A percentile compares a stretch with the other conserved stretches of the same genome.
phyloP scores from a whole-genome alignment of 208 protist species.

The Herpetomonas tarakana region DNA sequence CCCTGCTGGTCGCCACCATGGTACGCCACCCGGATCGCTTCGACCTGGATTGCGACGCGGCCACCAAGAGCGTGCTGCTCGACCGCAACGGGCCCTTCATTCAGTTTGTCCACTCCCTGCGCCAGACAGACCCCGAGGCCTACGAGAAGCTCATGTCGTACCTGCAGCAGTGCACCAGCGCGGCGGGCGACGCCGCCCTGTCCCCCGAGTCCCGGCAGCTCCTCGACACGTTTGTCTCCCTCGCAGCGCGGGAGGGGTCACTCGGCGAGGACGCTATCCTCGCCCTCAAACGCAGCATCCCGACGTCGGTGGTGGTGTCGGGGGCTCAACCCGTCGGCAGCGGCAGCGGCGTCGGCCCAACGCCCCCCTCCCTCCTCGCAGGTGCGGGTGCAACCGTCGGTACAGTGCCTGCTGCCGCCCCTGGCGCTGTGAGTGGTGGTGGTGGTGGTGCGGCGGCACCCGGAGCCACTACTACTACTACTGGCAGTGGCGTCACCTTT shows the following conservation, averaged over 20 bases:
- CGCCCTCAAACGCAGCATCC: constrained; percentile 57
- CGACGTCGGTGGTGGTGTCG: constrained; percentile 15
- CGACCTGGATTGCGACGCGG: constrained; percentile 58
- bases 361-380: background rate
- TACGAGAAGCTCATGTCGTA: constrained; percentile 70
- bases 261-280: constrained; percentile 35
- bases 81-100: constrained; percentile 67
- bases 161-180: constrained; percentile 37
- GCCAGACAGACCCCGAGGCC: constrained; percentile 36
- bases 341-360: background rate
- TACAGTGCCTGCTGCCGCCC: background rate
- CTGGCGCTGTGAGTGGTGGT: background rate
- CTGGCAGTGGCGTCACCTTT: background rate
- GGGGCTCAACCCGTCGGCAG: background rate
- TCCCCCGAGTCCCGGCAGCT: constrained; percentile 26
- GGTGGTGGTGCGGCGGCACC: background rate
- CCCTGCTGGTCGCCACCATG: constrained; percentile 64
- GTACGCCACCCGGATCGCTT: constrained; percentile 69
- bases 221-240: constrained; percentile 44
- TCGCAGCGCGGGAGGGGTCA: constrained; percentile 45
- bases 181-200: constrained; percentile 5
- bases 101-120: constrained; percentile 62
- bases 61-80: constrained; percentile 46
- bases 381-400: background rate
- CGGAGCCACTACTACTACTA: background rate